These are phyloP conservation scores for Phytophthora megakarya DNA, from an alignment of 352 stramenopile genomes.

Conservation along the genomic window DNA sequence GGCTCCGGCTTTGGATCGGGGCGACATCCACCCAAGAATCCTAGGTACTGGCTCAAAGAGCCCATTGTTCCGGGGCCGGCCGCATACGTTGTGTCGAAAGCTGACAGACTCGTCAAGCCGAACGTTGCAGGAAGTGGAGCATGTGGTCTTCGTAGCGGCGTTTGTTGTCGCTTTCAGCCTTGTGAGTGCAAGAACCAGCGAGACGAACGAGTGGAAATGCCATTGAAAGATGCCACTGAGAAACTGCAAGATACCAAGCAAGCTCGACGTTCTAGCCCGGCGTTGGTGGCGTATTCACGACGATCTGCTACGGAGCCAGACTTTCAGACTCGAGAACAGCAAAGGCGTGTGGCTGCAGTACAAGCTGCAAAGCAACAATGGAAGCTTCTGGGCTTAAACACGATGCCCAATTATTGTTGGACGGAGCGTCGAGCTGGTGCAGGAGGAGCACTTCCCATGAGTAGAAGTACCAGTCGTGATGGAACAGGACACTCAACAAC, in stretches of 20 bases:
- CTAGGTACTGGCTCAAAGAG: conserved; percentile 18
- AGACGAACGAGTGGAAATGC: background rate
- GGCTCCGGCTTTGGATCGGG: conserved; percentile 31
- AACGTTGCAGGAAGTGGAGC: conserved; percentile 19
- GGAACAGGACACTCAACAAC: conserved; percentile 13
- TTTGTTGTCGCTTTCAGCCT: conserved; percentile 32
- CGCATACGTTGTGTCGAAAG: conserved; percentile 31
- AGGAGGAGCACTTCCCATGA: conserved; percentile 33
- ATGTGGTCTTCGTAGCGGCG: conserved; percentile 17
- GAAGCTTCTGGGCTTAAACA: conserved; percentile 24
- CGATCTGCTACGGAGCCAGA: conserved; percentile 11
- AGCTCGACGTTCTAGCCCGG: conserved; percentile 21
- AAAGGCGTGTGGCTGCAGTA: conserved; percentile 28
- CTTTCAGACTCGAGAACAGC: conserved; percentile 38
- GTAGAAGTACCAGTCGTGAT: conserved; percentile 23
- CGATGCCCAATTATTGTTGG: conserved; percentile 26
- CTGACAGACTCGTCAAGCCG: conserved; percentile 28
- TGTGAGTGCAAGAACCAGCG: conserved; percentile 26
- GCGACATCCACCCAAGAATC: conserved; percentile 9
- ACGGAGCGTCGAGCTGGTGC: conserved; percentile 35
- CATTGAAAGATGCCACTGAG: background rate
- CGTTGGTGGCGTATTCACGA: conserved; percentile 21
- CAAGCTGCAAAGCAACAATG: conserved; percentile 29
- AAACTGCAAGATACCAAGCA: conserved; percentile 22
- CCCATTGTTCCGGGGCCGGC: conserved; percentile 30